These are phyloP conservation scores for Fusarium fracticaudum DNA, from an alignment of 2,329 filamentous ascomycete genomes.

Conservation along the genomic window DNA sequence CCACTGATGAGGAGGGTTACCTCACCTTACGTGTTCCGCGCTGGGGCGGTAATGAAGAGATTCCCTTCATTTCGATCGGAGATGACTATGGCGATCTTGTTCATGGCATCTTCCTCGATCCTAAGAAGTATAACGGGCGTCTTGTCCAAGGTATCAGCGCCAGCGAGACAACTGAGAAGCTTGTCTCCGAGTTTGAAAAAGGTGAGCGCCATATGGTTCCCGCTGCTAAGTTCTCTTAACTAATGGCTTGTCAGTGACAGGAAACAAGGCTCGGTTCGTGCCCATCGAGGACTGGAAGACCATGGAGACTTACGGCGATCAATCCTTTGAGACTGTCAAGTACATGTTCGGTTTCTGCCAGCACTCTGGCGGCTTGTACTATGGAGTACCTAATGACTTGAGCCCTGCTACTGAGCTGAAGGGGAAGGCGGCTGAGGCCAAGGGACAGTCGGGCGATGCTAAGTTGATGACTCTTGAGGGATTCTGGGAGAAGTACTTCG, in stretches of 20 bases:
- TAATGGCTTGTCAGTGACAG: slow-evolving; percentile 39
- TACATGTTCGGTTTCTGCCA: slow-evolving; percentile 51
- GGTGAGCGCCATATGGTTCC: slow-evolving; percentile 13
- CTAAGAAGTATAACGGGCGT: slow-evolving; percentile 48
- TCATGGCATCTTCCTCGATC: slow-evolving; percentile 55
- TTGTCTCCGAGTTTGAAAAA: slow-evolving; percentile 47
- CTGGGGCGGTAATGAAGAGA: slow-evolving; percentile 50
- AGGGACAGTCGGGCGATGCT: slow-evolving; percentile 31
- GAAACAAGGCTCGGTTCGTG: slow-evolving; percentile 46
- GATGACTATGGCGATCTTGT: slow-evolving; percentile 58
- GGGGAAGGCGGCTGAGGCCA: slow-evolving; percentile 41
- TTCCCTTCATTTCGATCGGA: slow-evolving; percentile 52
- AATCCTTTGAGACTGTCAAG: slow-evolving; percentile 49
- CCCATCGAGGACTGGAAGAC: slow-evolving; percentile 46
- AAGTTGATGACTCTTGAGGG: slow-evolving; percentile 39
- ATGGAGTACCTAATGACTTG: slow-evolving; percentile 43
- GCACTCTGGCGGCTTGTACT: slow-evolving; percentile 47
- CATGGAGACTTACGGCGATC: slow-evolving; percentile 46
- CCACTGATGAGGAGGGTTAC: slow-evolving; percentile 48
- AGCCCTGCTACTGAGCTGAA: slow-evolving; percentile 42
- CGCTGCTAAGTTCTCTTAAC: not conserved
- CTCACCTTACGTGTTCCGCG: slow-evolving; percentile 49
- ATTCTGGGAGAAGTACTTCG: slow-evolving; percentile 41
- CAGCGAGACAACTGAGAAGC: slow-evolving; percentile 43
- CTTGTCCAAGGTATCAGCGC: slow-evolving; percentile 52